A percentile compares a stretch with the other conserved stretches of the same genome.
Conservation (phyloP, 345 rosid genomes). For the Populus ilicifolia region DNA sequence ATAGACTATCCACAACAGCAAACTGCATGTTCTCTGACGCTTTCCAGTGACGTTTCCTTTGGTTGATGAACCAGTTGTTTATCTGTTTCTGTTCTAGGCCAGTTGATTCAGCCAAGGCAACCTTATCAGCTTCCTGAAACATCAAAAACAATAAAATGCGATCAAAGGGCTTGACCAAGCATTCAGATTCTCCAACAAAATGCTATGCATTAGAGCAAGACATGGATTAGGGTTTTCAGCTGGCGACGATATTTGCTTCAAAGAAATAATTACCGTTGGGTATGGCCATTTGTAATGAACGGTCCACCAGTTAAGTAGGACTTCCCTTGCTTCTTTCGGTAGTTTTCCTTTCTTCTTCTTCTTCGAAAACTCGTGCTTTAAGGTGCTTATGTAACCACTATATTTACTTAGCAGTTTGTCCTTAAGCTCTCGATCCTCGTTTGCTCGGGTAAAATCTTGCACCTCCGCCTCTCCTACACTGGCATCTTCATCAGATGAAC, state of each 20-base stretch:
- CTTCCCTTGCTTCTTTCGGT: constrained; percentile 44
- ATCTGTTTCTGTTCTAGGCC: constrained; percentile 59
- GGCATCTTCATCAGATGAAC: constrained; percentile 39
- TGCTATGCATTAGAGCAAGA: too few relatives aligned
- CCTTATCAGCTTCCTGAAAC: constrained; percentile 49
- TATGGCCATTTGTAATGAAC: constrained; percentile 56
- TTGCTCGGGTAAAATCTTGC: constrained; percentile 1
- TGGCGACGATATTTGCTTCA: not conserved
- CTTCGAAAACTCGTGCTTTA: constrained; percentile 48
- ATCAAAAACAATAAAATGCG: not conserved
- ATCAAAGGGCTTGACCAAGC: not conserved
- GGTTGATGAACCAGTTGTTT: constrained; percentile 64
- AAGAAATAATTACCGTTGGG: constrained; percentile 39
- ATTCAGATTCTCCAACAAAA: not conserved
- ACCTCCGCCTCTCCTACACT: constrained; percentile 39
- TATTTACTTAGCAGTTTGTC: constrained; percentile 42
- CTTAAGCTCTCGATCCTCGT: constrained; percentile 33
- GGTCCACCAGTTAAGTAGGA: constrained; percentile 54
- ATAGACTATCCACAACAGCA: constrained; percentile 40
- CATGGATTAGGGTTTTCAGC: not conserved
- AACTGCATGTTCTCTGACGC: constrained; percentile 49
- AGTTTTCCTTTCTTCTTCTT: constrained; percentile 59
- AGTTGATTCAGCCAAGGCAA: constrained; percentile 41
- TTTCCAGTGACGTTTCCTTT: constrained; percentile 63
- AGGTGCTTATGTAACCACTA: constrained; percentile 39